phyloP scores from a whole-genome alignment of 108 stramenopile genomes.

The Stephanodiscus triporus region DNA sequence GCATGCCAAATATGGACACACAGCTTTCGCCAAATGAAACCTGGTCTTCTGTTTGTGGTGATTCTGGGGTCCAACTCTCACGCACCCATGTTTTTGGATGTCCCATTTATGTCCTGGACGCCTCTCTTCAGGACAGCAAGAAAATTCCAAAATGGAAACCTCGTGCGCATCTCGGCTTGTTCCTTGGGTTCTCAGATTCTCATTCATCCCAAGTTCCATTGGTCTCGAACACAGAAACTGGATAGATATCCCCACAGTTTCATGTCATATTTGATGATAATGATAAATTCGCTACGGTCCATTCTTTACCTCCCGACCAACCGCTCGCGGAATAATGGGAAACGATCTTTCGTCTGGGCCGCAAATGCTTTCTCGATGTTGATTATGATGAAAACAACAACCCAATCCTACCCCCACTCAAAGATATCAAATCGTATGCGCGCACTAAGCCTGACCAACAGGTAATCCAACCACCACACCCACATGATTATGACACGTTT shows the following conservation, averaged over 20 bases:
- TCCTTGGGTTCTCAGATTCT: background rate
- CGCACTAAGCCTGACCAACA: too few relatives aligned
- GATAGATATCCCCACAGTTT: slow-evolving; percentile 5
- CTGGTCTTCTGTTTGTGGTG: background rate
- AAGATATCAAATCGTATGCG: background rate
- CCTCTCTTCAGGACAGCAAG: slow-evolving; percentile 43
- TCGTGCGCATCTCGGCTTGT: background rate
- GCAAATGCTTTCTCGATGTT: too few relatives aligned
- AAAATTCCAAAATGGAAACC: slow-evolving; percentile 32
- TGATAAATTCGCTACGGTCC: slow-evolving; percentile 9
- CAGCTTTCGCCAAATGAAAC: slow-evolving; percentile 28
- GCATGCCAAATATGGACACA: slow-evolving; percentile 15
- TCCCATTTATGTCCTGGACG: slow-evolving; percentile 54
- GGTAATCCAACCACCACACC: too few relatives aligned
- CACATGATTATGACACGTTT: too few relatives aligned
- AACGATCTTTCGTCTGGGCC: too few relatives aligned
- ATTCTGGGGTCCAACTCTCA: background rate
- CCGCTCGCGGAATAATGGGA: too few relatives aligned
- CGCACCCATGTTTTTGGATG: slow-evolving; percentile 36
- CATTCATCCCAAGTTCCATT: background rate
- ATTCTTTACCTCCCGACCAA: background rate
- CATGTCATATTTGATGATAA: slow-evolving; percentile 19
- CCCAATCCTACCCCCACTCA: background rate
- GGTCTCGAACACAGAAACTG: slow-evolving; percentile 3
- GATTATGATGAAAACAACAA: background rate